Conservation (phyloP, 2,329 filamentous ascomycete species). For the Microdochium nivale region DNA sequence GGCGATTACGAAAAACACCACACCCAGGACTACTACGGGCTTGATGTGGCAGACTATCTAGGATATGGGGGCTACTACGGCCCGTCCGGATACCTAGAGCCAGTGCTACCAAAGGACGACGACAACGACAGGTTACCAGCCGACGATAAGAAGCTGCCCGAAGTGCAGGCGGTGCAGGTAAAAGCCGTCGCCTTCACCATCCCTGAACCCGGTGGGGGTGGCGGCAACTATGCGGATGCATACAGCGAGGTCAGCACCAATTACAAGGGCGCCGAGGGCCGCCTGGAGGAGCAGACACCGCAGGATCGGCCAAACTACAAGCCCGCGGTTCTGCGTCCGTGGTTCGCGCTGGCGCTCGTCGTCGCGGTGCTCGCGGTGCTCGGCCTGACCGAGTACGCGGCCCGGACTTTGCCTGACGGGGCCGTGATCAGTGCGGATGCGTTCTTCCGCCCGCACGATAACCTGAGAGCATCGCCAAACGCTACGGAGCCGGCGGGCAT, state of each 20-base stretch:
- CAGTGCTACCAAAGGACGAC: background rate
- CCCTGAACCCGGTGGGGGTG: slow-evolving; percentile 8
- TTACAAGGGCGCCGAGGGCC: slow-evolving; percentile 13
- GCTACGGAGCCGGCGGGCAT: background rate
- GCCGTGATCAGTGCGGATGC: background rate
- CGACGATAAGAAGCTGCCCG: slow-evolving; percentile 8
- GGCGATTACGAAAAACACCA: slow-evolving; percentile 13
- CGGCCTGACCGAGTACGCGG: slow-evolving; percentile 15
- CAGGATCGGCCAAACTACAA: slow-evolving; percentile 8
- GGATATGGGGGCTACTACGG: slow-evolving; percentile 10
- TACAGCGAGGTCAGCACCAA: slow-evolving; percentile 1
- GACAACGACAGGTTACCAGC: slow-evolving; percentile 8
- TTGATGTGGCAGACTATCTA: slow-evolving; percentile 9
- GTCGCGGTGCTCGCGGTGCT: slow-evolving; percentile 12
- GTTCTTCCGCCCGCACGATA: background rate
- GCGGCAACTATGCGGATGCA: slow-evolving; percentile 6
- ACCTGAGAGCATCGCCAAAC: background rate
- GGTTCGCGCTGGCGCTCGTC: slow-evolving; percentile 9
- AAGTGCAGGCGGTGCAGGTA: slow-evolving; percentile 10
- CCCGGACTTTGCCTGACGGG: slow-evolving; percentile 16
- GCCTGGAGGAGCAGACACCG: slow-evolving; percentile 7
- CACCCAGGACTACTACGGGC: slow-evolving; percentile 11
- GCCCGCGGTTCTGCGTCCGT: slow-evolving; percentile 10
- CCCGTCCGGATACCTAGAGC: slow-evolving; percentile 7
- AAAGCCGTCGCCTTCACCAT: slow-evolving; percentile 4